phyloP scores from a whole-genome alignment of 1,284 basidiomycete genomes.

The Cronartium ribicola region DNA sequence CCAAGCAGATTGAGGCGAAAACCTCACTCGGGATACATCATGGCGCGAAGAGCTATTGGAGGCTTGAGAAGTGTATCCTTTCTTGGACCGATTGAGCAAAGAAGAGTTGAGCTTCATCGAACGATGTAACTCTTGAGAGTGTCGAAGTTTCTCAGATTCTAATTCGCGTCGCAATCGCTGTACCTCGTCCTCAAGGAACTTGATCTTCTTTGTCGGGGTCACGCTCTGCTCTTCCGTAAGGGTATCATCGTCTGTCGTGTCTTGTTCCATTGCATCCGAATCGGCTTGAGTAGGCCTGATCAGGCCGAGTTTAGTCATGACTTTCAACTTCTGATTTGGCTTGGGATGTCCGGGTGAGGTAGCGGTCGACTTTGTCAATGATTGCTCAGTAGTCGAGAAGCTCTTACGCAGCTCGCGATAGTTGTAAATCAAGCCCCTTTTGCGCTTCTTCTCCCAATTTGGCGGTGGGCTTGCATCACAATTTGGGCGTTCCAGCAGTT shows the following conservation, averaged over 20 bases:
- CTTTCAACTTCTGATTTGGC: constrained; percentile 24
- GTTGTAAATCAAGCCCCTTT: constrained; percentile 19
- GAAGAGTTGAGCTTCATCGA: not conserved
- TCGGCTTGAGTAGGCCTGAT: constrained; percentile 9
- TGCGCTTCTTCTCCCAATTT: constrained; percentile 19
- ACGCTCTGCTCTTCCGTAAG: constrained; percentile 8
- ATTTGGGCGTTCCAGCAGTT: constrained; percentile 31
- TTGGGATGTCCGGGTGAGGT: constrained; percentile 9
- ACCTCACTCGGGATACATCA: constrained; percentile 13
- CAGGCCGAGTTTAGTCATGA: constrained; percentile 35
- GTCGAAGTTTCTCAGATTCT: constrained; percentile 26
- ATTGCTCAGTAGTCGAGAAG: constrained; percentile 16
- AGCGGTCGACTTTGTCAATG: not conserved
- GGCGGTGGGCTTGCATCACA: constrained; percentile 4
- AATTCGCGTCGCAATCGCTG: constrained; percentile 22
- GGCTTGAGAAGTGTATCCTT: not conserved
- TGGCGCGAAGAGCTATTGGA: not conserved
- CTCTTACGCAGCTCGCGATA: constrained; percentile 16
- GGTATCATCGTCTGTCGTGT: not conserved
- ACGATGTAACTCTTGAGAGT: not conserved
- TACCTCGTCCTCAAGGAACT: constrained; percentile 30
- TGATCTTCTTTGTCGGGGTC: constrained; percentile 37
- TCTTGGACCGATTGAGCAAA: not conserved
- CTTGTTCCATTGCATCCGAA: constrained; percentile 11
- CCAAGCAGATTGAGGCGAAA: constrained; percentile 20